These are phyloP conservation scores for Hypoxylon crocopeplum DNA, from an alignment of 495 filamentous ascomycete genomes.

Conservation along the genomic window DNA sequence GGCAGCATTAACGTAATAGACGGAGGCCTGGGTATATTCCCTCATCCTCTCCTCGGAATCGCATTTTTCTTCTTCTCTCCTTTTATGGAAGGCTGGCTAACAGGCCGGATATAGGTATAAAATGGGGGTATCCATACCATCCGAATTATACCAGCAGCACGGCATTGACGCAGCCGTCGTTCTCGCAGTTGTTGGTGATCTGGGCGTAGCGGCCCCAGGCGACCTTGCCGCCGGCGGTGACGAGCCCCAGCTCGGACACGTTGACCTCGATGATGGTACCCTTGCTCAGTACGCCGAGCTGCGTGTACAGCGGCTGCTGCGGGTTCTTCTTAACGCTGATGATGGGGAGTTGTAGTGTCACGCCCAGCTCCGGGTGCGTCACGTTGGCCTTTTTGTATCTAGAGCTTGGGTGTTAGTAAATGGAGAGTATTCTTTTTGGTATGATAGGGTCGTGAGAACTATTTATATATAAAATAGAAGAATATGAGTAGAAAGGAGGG, in stretches of 20 bases:
- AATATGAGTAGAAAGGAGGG: not conserved
- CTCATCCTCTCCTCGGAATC: too few relatives aligned
- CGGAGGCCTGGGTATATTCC: too few relatives aligned
- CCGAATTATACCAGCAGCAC: slow-evolving; percentile 48
- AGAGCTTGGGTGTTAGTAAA: slow-evolving; percentile 75
- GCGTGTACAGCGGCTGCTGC: slow-evolving; percentile 92
- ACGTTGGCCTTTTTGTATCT: slow-evolving; percentile 96
- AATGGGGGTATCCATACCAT: too few relatives aligned
- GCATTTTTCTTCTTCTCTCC: too few relatives aligned
- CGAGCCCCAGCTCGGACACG: slow-evolving; percentile 89
- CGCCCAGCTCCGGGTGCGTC: slow-evolving; percentile 83
- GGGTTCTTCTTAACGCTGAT: slow-evolving; percentile 98
- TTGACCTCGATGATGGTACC: slow-evolving; percentile 97
- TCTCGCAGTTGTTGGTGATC: slow-evolving; percentile 74
- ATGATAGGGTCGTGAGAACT: too few relatives aligned
- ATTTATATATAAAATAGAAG: too few relatives aligned
- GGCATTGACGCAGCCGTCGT: slow-evolving; percentile 58
- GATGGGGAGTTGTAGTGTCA: slow-evolving; percentile 93
- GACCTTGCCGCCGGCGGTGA: slow-evolving; percentile 93
- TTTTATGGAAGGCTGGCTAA: too few relatives aligned
- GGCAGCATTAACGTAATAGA: too few relatives aligned
- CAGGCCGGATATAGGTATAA: too few relatives aligned
- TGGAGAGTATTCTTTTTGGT: too few relatives aligned
- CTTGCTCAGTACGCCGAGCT: slow-evolving; percentile 91
- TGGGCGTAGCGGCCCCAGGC: slow-evolving; percentile 79